A percentile compares a stretch with the other conserved stretches of the same genome.
These are phyloP conservation scores for Ophiognomonia clavigignenti-juglandacearum DNA, from an alignment of 2,329 filamentous ascomycete genomes.

Conservation along the genomic window DNA sequence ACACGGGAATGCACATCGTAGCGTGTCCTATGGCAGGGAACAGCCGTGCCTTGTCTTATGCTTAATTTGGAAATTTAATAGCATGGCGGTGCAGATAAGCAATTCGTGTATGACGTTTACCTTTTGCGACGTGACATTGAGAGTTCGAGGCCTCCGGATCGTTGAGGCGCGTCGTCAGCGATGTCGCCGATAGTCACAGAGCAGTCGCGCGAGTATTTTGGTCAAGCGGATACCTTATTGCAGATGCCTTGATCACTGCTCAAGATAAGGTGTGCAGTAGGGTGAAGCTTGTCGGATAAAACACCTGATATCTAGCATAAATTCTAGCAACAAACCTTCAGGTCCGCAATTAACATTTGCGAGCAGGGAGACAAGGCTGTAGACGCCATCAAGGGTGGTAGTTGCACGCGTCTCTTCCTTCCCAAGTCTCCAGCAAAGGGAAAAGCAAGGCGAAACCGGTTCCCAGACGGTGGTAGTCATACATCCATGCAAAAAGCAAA, in stretches of 20 bases:
- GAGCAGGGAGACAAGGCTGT: constrained; percentile 13
- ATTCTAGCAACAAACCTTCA: not conserved
- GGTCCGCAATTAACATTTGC: constrained; percentile 10
- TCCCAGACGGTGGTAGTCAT: not conserved
- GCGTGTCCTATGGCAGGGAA: constrained; percentile 6
- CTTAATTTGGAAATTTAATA: not conserved
- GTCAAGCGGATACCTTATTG: too few species aligned
- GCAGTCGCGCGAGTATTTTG: too few species aligned
- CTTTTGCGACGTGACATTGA: not conserved
- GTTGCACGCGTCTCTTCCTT: constrained; percentile 7
- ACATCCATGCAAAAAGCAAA: constrained; percentile 4
- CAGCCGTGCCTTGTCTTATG: not conserved
- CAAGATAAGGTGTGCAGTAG: too few species aligned
- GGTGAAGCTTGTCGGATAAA: too few species aligned
- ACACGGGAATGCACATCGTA: constrained; percentile 5
- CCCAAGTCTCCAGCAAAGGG: constrained; percentile 4
- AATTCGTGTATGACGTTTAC: not conserved
- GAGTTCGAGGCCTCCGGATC: not conserved
- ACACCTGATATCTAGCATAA: not conserved
- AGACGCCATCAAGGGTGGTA: constrained; percentile 10
- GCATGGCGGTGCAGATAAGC: not conserved
- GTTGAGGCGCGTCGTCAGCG: not conserved
- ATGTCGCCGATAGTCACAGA: too few species aligned
- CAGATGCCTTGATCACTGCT: too few species aligned
- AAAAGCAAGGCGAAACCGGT: constrained; percentile 3